Conservation (phyloP, 1,284 basidiomycete species). For the Calocybe gambosa region DNA sequence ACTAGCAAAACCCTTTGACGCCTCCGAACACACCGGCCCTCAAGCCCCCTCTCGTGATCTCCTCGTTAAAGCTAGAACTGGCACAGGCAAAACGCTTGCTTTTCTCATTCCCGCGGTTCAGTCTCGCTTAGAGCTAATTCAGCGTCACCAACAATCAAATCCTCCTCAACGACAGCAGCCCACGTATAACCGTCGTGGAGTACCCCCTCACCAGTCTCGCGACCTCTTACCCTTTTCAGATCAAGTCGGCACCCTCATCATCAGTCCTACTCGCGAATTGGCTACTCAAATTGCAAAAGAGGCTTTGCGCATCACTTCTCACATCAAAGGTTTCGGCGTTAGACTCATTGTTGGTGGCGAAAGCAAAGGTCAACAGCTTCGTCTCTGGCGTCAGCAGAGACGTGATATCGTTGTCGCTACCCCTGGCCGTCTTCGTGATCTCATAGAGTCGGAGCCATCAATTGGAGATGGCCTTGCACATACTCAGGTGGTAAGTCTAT, state of each 20-base stretch:
- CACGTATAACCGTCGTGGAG: no score
- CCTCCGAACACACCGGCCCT: conserved; percentile 21
- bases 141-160: not conserved
- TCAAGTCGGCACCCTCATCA: conserved; percentile 74
- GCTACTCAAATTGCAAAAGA: conserved; percentile 93
- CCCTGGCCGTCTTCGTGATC: conserved; percentile 83
- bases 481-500: conserved; percentile 50
- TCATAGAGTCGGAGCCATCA: conserved; percentile 60
- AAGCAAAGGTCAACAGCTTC: conserved; percentile 61
- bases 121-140: conserved; percentile 42
- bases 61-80: conserved; percentile 85
- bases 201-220: conserved; percentile 22
- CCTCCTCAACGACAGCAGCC: no score
- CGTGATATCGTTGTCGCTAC: conserved; percentile 92
- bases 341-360: conserved; percentile 81
- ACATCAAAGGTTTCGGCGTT: conserved; percentile 66
- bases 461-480: conserved; percentile 49
- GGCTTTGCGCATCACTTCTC: conserved; percentile 62
- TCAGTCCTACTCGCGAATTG: conserved; percentile 92
- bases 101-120: conserved; percentile 90
- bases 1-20: conserved; percentile 44
- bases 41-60: conserved; percentile 42
- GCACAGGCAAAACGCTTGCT: conserved; percentile 89
- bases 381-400: conserved; percentile 56
- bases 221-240: conserved; percentile 26